Conservation (phyloP, 2,329 filamentous ascomycete species). For the Fusarium pseudograminearum region DNA sequence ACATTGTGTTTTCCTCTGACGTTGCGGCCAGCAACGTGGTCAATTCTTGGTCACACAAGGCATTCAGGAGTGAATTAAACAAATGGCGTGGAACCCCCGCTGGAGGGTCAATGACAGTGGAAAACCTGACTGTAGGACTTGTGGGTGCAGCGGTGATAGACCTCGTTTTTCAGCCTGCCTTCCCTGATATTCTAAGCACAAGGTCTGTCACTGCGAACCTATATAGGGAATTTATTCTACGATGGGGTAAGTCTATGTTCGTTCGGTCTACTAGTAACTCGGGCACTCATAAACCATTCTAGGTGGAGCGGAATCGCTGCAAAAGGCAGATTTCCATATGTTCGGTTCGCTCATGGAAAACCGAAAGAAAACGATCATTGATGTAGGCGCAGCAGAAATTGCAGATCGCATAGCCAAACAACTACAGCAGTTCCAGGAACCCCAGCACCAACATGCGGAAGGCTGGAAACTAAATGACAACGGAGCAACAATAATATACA, state of each 20-base stretch:
- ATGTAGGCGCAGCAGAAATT: neutral
- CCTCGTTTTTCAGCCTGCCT: neutral
- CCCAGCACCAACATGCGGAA: neutral
- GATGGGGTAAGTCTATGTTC: neutral
- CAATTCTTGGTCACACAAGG: neutral
- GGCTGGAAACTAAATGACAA: neutral
- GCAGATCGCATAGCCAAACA: neutral
- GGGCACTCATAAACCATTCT: neutral
- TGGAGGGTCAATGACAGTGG: neutral
- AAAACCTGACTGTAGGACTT: neutral
- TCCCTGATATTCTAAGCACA: neutral
- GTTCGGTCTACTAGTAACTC: accelerated
- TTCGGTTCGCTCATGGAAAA: neutral
- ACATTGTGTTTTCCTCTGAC: too few species aligned
- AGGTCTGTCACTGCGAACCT: neutral
- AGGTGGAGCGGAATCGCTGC: neutral
- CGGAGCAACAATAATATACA: neutral
- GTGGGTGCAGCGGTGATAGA: neutral
- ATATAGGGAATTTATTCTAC: neutral
- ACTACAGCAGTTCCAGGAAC: neutral
- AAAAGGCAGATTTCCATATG: neutral
- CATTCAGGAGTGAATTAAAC: neutral
- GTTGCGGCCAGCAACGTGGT: neutral
- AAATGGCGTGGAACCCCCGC: accelerated
- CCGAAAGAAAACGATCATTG: neutral